Percentiles rank a stretch among this genome's conserved stretches.
phyloP scores from a whole-genome alignment of 202 grass and related monocot genomes.

The Carex sylvatica region DNA sequence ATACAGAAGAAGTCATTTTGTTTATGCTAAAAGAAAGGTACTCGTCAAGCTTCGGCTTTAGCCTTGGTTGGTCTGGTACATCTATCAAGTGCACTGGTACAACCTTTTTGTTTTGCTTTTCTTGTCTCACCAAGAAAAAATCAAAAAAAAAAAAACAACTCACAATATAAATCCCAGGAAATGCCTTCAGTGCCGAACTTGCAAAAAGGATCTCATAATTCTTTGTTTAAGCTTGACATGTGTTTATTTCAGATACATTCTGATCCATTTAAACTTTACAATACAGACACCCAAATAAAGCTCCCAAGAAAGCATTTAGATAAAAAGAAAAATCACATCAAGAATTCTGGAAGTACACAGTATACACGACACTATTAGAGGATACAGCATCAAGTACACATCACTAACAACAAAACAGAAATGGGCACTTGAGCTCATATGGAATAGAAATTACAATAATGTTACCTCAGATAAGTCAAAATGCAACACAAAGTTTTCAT shows the following conservation, averaged over 20 bases:
- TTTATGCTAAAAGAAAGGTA: slow-evolving; percentile 23
- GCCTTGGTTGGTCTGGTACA: slow-evolving; percentile 91
- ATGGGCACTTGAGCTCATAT: neutral
- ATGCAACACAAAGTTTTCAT: slow-evolving; percentile 72
- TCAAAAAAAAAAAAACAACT: neutral
- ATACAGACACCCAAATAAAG: neutral
- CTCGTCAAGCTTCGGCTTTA: slow-evolving; percentile 88
- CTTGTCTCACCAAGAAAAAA: neutral
- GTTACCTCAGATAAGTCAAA: slow-evolving; percentile 70
- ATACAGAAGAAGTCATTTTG: no score
- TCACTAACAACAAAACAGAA: neutral
- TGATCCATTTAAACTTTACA: neutral
- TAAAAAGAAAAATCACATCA: slow-evolving; percentile 1
- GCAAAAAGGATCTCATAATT: neutral
- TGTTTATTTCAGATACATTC: neutral
- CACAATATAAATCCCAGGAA: neutral
- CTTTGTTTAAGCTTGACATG: neutral
- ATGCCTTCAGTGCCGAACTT: neutral
- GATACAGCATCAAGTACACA: neutral
- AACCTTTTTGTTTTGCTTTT: slow-evolving; percentile 53
- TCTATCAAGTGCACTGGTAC: slow-evolving; percentile 82
- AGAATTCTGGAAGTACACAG: neutral
- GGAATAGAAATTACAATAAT: neutral
- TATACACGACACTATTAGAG: neutral
- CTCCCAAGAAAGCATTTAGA: neutral